These are phyloP conservation scores for Micractinium conductrix DNA, from an alignment of 139 green algal species.

Conservation along the genomic window DNA sequence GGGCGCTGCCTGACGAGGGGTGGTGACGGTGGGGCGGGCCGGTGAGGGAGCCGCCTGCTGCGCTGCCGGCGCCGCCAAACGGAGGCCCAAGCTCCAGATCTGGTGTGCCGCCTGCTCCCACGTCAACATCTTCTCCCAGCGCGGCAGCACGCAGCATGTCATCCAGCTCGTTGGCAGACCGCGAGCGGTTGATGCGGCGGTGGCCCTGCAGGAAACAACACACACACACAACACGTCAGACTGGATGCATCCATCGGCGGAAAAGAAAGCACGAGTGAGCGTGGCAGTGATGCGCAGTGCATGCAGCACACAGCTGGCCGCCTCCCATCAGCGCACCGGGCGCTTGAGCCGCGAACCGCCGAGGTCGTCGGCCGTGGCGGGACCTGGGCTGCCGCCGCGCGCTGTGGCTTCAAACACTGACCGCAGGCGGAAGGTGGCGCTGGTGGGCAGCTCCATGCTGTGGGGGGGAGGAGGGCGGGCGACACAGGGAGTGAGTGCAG, in stretches of 20 bases:
- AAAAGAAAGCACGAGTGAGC: too few species aligned
- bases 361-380: background rate
- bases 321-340: too few species aligned
- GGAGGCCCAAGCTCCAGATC: background rate
- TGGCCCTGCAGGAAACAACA: too few species aligned
- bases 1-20: background rate
- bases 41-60: too few species aligned
- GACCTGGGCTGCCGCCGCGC: background rate
- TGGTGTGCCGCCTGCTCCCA: background rate
- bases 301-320: too few species aligned
- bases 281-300: too few species aligned
- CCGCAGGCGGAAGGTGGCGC: constrained; percentile 5
- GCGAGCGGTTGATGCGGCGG: constrained; percentile 25
- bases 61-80: too few species aligned
- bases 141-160: background rate
- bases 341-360: too few species aligned
- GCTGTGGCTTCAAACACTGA: constrained; percentile 1
- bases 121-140: background rate
- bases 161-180: constrained; percentile 21
- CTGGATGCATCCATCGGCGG: too few species aligned
- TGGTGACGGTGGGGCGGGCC: background rate
- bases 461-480: background rate
- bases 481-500: too few species aligned
- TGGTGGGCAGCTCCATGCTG: background rate
- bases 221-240: too few species aligned